Evolutionary conservation across 164 flowering plant genomes (phyloP), one percentile per base, ranked within the genome.

Genomic region (Protea cynaroides): DNA sequence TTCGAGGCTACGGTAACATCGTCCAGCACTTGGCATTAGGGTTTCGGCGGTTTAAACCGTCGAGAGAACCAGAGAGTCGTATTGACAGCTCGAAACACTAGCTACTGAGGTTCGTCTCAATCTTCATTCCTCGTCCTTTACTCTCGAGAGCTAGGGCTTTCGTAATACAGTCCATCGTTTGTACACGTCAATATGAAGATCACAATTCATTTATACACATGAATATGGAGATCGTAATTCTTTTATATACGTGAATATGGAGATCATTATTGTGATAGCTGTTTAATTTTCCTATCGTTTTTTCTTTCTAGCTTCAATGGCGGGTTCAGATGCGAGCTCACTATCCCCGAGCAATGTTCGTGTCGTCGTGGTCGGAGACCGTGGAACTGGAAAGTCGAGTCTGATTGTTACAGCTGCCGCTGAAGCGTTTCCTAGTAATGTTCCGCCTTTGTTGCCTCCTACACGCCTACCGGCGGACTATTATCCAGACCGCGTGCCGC

Each of bases 331-430:
- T 38, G 59, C 63, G 18, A 64, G 56, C 59, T 49, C 62, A 34
- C 75, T 70, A 7, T 79, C 65, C 21, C 80, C 76, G 7, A 73
- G 75, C 24, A 76, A 70, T 29, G 81, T 90, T 15, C 79, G 98
- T 21, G 78, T 92, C 34, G 96, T 87, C 25, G 96, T 92, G 1
- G 86, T 76, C 34, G 98, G 98, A 0, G 98, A 92, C 69, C 77
- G 68, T 0, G 86, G 81, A 57, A 88, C 96, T 14, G 98, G 98
- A 3, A 92, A 92, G 62, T 84, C 93, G 4, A 85, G 90, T 69
- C 71, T 92, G 72, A 88, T 92, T 17, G 77, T 80, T 8, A 72
- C 98, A 0, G 83, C 82, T 2, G 94, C 91, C 0, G 66, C 89
- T 25, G 98, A 92, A 12, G 56, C 82, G 0, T 86, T 85, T 61